Conservation (phyloP, 2,329 filamentous ascomycete species). For the Teratosphaeria zuluensis region DNA sequence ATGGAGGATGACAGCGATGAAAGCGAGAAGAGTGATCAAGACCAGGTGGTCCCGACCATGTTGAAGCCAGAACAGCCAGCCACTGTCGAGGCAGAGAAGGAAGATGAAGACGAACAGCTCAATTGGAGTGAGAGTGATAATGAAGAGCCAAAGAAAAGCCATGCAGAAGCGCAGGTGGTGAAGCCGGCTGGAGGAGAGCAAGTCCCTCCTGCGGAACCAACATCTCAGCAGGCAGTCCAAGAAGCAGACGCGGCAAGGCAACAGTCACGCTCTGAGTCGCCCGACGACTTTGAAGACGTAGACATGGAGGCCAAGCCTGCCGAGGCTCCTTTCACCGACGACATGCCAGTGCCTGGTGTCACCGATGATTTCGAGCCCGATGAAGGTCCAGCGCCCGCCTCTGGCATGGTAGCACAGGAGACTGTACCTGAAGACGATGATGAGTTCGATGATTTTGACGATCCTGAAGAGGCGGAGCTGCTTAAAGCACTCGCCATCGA, state of each 20-base stretch:
- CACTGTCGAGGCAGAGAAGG: background rate
- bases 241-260: background rate
- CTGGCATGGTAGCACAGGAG: slow-evolving; percentile 24
- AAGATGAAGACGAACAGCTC: slow-evolving; percentile 27
- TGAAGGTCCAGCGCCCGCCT: slow-evolving; percentile 19
- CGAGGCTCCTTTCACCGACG: background rate
- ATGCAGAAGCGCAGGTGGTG: background rate
- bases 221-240: slow-evolving; percentile 3
- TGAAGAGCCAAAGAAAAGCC: slow-evolving; percentile 8
- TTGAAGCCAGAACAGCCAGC: background rate
- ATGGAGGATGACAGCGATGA: slow-evolving; percentile 8
- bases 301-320: slow-evolving; percentile 17
- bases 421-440: slow-evolving; percentile 18
- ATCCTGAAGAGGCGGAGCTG: slow-evolving; percentile 86
- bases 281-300: slow-evolving; percentile 43
- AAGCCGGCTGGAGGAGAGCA: slow-evolving; percentile 1
- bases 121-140: slow-evolving; percentile 49
- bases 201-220: background rate
- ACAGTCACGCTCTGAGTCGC: slow-evolving; percentile 32
- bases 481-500: slow-evolving; percentile 78
- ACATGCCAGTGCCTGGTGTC: slow-evolving; percentile 4
- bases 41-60: background rate
- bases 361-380: slow-evolving; percentile 13
- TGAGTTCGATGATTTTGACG: slow-evolving; percentile 49
- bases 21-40: background rate